Conservation (phyloP, 768 basidiomycete genomes). For the Phylloporus arenicola region DNA sequence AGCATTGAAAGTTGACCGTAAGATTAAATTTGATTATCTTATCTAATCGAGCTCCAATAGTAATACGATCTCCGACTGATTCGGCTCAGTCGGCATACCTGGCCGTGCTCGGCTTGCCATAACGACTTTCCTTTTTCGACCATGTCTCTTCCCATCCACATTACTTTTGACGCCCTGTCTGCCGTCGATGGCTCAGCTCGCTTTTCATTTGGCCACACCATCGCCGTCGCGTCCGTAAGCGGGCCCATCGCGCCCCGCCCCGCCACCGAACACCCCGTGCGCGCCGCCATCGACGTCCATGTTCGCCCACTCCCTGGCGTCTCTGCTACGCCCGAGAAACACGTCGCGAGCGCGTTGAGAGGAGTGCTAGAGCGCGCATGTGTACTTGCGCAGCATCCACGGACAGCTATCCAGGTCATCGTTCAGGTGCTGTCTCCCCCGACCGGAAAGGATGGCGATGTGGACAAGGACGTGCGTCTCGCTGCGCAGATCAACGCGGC, state of each 20-base stretch:
- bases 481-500: slow-evolving; percentile 70
- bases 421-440: slow-evolving; percentile 49
- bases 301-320: slow-evolving; percentile 66
- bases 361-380: slow-evolving; percentile 55
- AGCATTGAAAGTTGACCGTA: no score
- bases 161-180: slow-evolving; percentile 57
- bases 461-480: slow-evolving; percentile 38
- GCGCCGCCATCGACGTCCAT: slow-evolving; percentile 69
- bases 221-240: slow-evolving; percentile 66
- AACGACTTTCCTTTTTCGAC: neutral
- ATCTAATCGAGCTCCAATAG: no score
- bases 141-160: slow-evolving; percentile 18
- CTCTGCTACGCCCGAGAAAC: slow-evolving; percentile 65
- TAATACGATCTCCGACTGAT: no score
- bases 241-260: slow-evolving; percentile 77
- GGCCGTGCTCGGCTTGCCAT: no score
- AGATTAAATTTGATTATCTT: no score
- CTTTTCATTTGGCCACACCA: slow-evolving; percentile 37
- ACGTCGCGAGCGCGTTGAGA: slow-evolving; percentile 49
- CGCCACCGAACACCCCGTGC: slow-evolving; percentile 62
- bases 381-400: slow-evolving; percentile 62
- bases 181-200: slow-evolving; percentile 73
- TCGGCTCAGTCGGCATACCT: no score
- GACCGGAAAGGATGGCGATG: neutral
- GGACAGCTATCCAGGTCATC: slow-evolving; percentile 74